Evolutionary conservation across 345 rosid genomes (phyloP).

Genomic region (Ailanthus altissimus): DNA sequence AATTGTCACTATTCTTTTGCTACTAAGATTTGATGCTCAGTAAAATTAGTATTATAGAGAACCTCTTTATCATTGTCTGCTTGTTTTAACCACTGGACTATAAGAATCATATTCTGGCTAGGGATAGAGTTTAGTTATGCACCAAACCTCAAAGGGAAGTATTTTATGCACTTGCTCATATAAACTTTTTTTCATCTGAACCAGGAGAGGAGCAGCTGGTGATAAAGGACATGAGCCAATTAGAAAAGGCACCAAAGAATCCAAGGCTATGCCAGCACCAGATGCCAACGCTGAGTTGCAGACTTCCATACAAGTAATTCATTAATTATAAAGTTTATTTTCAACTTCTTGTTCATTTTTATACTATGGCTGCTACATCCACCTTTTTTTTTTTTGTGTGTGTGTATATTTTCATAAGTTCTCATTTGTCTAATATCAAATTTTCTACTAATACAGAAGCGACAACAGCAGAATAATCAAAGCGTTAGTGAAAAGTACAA

Average conservation of each 20-base stretch:
- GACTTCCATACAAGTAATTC: constrained; percentile 38
- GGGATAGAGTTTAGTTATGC: background rate
- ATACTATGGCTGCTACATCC: background rate
- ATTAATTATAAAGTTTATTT: background rate
- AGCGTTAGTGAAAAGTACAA: constrained; percentile 38
- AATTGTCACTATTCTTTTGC: background rate
- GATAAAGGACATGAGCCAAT: constrained; percentile 38
- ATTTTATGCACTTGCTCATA: background rate
- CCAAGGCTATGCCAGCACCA: constrained; percentile 44
- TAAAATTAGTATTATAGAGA: background rate
- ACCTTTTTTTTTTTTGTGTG: constrained; percentile 15
- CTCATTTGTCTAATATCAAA: background rate
- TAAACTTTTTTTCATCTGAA: constrained; percentile 12
- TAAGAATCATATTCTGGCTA: background rate
- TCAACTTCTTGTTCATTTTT: background rate
- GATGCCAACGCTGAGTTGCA: constrained; percentile 48
- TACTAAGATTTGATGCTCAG: background rate
- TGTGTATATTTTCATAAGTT: background rate
- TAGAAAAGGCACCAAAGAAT: constrained; percentile 32
- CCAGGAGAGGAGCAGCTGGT: constrained; percentile 38
- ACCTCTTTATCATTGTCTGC: background rate
- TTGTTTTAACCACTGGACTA: background rate
- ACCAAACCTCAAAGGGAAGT: background rate
- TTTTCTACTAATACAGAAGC: constrained; percentile 44
- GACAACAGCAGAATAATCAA: constrained; percentile 38